Percentiles rank a stretch among this genome's conserved stretches.
phyloP scores from a whole-genome alignment of 1,284 basidiomycete species.

The Apiotrichum laibachii region DNA sequence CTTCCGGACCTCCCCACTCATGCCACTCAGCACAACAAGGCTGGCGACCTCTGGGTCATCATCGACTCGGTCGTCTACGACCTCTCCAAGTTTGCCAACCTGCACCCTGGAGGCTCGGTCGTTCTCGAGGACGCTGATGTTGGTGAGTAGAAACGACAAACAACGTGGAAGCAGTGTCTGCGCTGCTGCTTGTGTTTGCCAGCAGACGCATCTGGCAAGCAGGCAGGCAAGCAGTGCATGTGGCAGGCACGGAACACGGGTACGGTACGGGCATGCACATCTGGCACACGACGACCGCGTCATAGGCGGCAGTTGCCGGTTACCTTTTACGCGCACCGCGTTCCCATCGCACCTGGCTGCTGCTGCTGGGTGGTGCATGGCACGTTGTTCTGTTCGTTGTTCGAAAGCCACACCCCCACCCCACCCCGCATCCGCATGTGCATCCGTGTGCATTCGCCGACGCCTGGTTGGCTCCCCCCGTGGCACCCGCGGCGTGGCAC shows the following conservation, averaged over 20 bases:
- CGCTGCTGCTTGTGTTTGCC: not conserved
- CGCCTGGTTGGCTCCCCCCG: too few species aligned
- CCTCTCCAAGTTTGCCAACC: conserved; percentile 67
- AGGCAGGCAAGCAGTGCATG: not conserved
- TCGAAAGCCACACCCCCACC: not conserved
- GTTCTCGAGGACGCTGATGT: conserved; percentile 71
- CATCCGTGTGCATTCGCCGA: too few species aligned
- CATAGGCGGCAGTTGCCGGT: too few species aligned
- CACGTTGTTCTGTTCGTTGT: not conserved
- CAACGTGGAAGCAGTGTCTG: too few species aligned
- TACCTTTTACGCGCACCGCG: too few species aligned
- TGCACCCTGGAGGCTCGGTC: conserved; percentile 77
- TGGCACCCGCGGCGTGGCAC: too few species aligned
- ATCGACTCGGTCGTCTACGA: conserved; percentile 81
- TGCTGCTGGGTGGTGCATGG: too few species aligned
- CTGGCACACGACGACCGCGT: too few species aligned
- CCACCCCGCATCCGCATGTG: too few species aligned
- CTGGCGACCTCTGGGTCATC: conserved; percentile 75
- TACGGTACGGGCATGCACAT: not conserved
- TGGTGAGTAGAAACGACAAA: conserved; percentile 54
- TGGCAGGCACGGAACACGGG: not conserved
- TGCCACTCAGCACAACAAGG: conserved; percentile 66
- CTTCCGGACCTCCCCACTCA: not conserved
- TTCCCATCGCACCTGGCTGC: too few species aligned
- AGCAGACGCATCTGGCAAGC: too few species aligned